These are phyloP conservation scores for Bipolaris cookei DNA, from an alignment of 2,329 filamentous ascomycete genomes.

Conservation along the genomic window DNA sequence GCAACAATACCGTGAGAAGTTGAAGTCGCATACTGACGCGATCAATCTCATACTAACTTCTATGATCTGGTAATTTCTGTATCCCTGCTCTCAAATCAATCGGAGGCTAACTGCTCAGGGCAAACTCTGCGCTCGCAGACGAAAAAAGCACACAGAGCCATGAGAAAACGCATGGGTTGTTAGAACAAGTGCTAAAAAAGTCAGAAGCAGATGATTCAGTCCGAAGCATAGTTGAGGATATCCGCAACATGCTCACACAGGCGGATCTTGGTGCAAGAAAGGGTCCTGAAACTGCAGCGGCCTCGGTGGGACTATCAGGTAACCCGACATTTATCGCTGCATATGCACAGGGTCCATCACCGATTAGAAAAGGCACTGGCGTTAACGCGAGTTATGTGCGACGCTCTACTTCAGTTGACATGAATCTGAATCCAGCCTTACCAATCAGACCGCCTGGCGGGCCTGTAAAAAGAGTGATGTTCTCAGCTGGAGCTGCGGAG, in stretches of 20 bases:
- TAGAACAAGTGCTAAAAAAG: background rate
- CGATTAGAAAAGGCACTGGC: background rate
- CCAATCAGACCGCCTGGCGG: background rate
- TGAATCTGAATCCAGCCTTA: background rate
- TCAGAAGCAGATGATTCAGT: background rate
- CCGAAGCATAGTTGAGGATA: background rate
- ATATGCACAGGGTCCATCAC: background rate
- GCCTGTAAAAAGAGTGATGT: no score
- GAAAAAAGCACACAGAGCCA: background rate
- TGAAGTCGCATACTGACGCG: background rate
- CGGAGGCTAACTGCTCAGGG: background rate
- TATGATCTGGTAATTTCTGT: background rate
- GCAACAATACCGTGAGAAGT: background rate
- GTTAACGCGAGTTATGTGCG: no score
- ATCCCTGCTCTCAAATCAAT: background rate
- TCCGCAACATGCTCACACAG: background rate
- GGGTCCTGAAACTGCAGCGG: no score
- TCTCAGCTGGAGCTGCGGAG: background rate
- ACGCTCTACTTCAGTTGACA: background rate
- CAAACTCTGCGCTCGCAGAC: background rate
- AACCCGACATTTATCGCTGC: background rate
- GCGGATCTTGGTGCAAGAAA: no score
- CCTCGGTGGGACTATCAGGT: background rate
- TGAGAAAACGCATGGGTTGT: background rate
- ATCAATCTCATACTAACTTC: conserved; percentile 3